Evolutionary conservation across 306 rosid species (phyloP).

Genomic region (Biancaea sappan): DNA sequence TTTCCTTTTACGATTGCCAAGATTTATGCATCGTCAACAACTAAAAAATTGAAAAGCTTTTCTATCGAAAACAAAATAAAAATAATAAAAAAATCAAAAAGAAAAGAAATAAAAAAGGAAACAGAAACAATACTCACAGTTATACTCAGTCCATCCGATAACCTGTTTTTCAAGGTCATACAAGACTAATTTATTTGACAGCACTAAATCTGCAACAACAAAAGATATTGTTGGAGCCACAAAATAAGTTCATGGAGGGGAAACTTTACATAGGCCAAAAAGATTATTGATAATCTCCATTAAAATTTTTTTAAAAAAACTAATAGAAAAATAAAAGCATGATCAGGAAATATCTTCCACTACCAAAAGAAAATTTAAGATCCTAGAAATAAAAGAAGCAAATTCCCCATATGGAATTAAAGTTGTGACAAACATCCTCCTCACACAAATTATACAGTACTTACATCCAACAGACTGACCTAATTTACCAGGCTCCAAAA

Average conservation of each 20-base stretch:
- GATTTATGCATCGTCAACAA: not conserved
- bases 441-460: not conserved
- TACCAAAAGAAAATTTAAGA: not conserved
- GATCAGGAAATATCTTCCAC: slow-evolving; percentile 11
- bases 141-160: slow-evolving; percentile 95
- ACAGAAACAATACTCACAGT: slow-evolving; percentile 64
- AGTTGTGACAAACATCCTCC: not conserved
- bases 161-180: slow-evolving; percentile 88
- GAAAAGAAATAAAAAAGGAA: not conserved
- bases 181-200: slow-evolving; percentile 85
- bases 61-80: not conserved
- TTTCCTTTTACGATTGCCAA: not conserved
- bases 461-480: not conserved
- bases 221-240: slow-evolving; percentile 2
- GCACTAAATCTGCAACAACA: slow-evolving; percentile 83
- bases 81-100: not conserved
- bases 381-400: not conserved
- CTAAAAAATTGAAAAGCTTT: not conserved
- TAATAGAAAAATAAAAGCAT: not conserved
- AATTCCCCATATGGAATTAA: not conserved
- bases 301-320: not conserved
- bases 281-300: not conserved
- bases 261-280: slow-evolving; percentile 9
- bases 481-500: not conserved
- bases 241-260: slow-evolving; percentile 17